These are phyloP conservation scores for Mycena filopes DNA, from an alignment of 768 basidiomycete genomes.

Conservation along the genomic window DNA sequence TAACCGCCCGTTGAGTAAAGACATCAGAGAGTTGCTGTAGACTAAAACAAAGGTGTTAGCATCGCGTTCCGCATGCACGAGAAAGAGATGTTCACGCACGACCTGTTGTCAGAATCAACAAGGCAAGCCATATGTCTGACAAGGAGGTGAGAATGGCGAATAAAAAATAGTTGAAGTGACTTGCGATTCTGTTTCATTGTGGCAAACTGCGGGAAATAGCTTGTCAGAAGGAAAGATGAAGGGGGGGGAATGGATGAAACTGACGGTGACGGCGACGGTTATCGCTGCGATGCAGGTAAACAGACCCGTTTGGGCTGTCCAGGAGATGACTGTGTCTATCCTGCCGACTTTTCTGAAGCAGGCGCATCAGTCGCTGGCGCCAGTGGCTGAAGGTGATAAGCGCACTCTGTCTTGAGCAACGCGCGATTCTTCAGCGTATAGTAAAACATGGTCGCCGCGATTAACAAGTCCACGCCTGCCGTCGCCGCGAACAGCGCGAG, in stretches of 20 bases:
- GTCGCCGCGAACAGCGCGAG: conserved; percentile 22
- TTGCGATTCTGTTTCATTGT: conserved; percentile 21
- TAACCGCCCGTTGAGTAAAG: conserved; percentile 30
- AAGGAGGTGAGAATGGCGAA: neutral
- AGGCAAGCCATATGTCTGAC: conserved; percentile 26
- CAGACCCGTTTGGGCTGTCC: conserved; percentile 33
- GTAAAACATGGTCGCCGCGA: conserved; percentile 21
- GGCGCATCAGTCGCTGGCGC: neutral
- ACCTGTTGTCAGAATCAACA: conserved; percentile 28
- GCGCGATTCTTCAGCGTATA: conserved; percentile 22
- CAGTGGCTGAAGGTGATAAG: neutral
- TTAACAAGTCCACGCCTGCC: conserved; percentile 22
- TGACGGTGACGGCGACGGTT: conserved; percentile 16
- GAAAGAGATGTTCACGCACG: conserved; percentile 6
- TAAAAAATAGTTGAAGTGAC: neutral
- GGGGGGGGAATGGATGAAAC: neutral
- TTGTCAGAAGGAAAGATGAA: neutral
- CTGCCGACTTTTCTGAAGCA: neutral
- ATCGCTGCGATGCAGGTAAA: conserved; percentile 25
- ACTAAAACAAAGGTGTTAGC: conserved; percentile 6
- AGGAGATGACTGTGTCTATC: conserved; percentile 23
- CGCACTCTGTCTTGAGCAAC: conserved; percentile 17
- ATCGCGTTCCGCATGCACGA: neutral
- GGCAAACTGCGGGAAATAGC: conserved; percentile 14
- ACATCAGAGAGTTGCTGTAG: conserved; percentile 31